Conservation (phyloP, 2,329 filamentous ascomycete species). For the Phialemonium atrogriseum region DNA sequence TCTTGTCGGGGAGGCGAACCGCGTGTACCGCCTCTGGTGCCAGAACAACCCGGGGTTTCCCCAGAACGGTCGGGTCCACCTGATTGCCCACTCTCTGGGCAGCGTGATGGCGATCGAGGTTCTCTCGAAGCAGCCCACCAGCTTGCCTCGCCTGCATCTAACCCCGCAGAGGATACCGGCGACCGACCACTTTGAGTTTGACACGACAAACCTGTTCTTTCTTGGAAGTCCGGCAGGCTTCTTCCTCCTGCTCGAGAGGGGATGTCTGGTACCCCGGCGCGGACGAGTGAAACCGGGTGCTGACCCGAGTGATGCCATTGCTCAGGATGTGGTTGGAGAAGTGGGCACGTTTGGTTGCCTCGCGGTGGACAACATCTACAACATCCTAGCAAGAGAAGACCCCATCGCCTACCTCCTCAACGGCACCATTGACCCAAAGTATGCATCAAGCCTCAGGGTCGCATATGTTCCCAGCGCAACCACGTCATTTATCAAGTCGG, state of each 20-base stretch:
- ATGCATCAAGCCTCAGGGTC: constrained; percentile 66
- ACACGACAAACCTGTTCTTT: constrained; percentile 82
- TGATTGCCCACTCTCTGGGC: constrained; percentile 88
- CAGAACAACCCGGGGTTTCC: constrained; percentile 84
- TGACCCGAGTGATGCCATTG: constrained; percentile 51
- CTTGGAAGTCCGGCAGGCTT: constrained; percentile 87
- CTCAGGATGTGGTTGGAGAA: constrained; percentile 61
- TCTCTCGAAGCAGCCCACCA: constrained; percentile 78
- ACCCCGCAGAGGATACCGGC: constrained; percentile 29
- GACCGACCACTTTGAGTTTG: constrained; percentile 72
- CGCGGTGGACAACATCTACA: constrained; percentile 94
- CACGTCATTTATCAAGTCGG: constrained; percentile 54
- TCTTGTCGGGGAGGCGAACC: constrained; percentile 82
- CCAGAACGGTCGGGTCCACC: constrained; percentile 73
- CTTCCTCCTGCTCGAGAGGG: constrained; percentile 78
- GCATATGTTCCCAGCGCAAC: constrained; percentile 71
- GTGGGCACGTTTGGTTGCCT: constrained; percentile 79
- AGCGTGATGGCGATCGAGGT: constrained; percentile 93
- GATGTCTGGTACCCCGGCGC: constrained; percentile 63
- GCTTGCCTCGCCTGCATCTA: constrained; percentile 44
- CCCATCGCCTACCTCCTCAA: constrained; percentile 90
- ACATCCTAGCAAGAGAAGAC: constrained; percentile 64
- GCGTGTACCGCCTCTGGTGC: constrained; percentile 94
- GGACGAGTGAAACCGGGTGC: constrained; percentile 69
- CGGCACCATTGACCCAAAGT: constrained; percentile 74